Evolutionary conservation across 2,329 filamentous ascomycete species (phyloP), one percentile per base, ranked within the genome.

Genomic region (Aspergillus floridensis): DNA sequence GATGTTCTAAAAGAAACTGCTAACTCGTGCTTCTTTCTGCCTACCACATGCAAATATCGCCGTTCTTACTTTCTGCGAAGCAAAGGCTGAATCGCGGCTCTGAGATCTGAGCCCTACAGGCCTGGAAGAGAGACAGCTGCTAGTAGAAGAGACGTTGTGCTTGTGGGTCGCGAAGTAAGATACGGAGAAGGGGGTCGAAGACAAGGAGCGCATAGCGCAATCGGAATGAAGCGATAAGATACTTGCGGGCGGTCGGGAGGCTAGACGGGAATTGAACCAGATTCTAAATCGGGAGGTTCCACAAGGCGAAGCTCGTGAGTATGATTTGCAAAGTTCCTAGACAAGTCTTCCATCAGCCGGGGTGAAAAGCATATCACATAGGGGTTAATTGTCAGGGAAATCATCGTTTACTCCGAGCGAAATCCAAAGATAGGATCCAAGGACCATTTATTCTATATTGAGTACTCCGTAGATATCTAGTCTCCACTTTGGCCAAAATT

Each of bases 401-500:
- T 8, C 16, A 41, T n/a, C 16, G 38, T 41, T 5, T 7, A 44
- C 16, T 19, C 16, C 14, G 16, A 19, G 16, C 16, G n/a, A 44
- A 44, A 16, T 16, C 38, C 16, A 44, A 44, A 44, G 38, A 44
- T 44, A 44, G 38, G 5, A 16, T 44, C 5, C 14, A 44, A 16
- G 16, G 38, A 19, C 38, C 16, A 44, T 12, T 35, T 29, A 29
- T 10, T 29, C 26, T 29, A 29, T 8, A 29, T 29, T 29, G 26
- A 29, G 26, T 29, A 29, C 26, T 19, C 19, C 14, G 46, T 54
- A 44, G 26, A 29, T 29, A n/a, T 53, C 22, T 11, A 44, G 53
- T 47, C 53, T 55, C 53, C 53, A 55, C 53, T n/a, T 48, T 35
- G 26, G 26, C 22, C 31, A 47, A 19, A 46, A 48, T 32, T 35